Base-by-base conservation (phyloP, 139 green algal species). In the Trebouxia sp. region DNA sequence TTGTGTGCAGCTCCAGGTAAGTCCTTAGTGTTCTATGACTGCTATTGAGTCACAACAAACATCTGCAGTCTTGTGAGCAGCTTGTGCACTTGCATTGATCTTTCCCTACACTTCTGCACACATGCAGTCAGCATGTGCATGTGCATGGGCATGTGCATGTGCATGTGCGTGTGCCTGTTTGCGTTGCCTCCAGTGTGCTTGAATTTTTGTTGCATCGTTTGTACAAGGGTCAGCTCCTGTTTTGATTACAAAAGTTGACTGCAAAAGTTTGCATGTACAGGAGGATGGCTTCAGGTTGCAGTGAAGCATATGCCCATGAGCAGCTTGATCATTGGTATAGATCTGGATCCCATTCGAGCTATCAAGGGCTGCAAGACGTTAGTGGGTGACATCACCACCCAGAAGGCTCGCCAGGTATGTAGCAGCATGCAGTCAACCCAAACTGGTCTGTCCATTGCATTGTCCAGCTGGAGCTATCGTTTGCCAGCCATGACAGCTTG, bases 1-100 rank as follows among this genome's bases (percentile, higher is more conserved):
- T 89, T 99, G 22, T 99, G 97, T 82, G 97, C 97, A n/a, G 97
- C 97, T 3, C 97, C 97, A 77, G 95, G 95, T 89, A 55, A 45
- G 79, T 32, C 38, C 28, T 30, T 37, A 48, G 9, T 20, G 22
- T 30, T n/a, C 26, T 22, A 26, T 3, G 22, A 28, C 5, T 35
- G 65, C 65, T 51, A 10, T 26, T 6, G 4, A 5, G 4, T 6
- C 50, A 28, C 4, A 58, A 58, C 4, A 58, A 17, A 58, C n/a
- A n/a, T n/a, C n/a, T n/a, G n/a, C n/a, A n/a, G n/a, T n/a, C n/a
- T n/a, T n/a, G n/a, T n/a, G n/a, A n/a, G n/a, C n/a, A n/a, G n/a
- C n/a, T n/a, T n/a, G n/a, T n/a, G n/a, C n/a, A n/a, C n/a, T n/a
- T n/a, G n/a, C n/a, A 30, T 2, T 35, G 6, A 22, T 65, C 10